Conservation (phyloP, 768 basidiomycete genomes). For the Suillus weaverae region DNA sequence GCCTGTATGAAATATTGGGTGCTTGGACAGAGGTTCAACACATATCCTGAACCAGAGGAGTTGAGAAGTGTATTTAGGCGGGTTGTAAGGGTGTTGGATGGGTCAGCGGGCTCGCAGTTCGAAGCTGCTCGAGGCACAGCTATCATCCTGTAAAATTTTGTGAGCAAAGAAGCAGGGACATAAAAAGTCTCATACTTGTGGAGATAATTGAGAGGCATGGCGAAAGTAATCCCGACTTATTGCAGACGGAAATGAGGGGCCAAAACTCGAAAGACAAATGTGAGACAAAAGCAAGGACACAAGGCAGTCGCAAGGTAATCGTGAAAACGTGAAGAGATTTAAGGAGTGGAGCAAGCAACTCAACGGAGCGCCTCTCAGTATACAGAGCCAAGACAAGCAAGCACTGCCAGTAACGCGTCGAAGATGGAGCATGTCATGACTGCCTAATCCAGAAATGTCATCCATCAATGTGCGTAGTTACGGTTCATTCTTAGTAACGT, state of each 20-base stretch:
- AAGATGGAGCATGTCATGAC: neutral
- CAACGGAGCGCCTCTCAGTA: neutral
- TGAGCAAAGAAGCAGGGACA: neutral
- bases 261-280: neutral
- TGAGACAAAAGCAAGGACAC: neutral
- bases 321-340: neutral
- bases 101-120: constrained; percentile 46
- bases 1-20: constrained; percentile 62
- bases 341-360: neutral
- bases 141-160: neutral
- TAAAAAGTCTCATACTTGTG: constrained; percentile 11
- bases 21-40: constrained; percentile 64
- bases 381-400: neutral
- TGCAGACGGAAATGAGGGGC: neutral
- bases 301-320: neutral
- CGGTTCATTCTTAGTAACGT: neutral
- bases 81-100: constrained; percentile 60
- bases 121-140: constrained; percentile 9
- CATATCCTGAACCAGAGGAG: constrained; percentile 65
- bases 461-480: neutral
- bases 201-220: constrained; percentile 15
- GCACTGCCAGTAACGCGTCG: neutral
- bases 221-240: neutral
- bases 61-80: constrained; percentile 65
- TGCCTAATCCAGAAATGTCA: neutral